Evolutionary conservation across 2,329 filamentous ascomycete genomes (phyloP).

Genomic region (Sporothrix brasiliensis): DNA sequence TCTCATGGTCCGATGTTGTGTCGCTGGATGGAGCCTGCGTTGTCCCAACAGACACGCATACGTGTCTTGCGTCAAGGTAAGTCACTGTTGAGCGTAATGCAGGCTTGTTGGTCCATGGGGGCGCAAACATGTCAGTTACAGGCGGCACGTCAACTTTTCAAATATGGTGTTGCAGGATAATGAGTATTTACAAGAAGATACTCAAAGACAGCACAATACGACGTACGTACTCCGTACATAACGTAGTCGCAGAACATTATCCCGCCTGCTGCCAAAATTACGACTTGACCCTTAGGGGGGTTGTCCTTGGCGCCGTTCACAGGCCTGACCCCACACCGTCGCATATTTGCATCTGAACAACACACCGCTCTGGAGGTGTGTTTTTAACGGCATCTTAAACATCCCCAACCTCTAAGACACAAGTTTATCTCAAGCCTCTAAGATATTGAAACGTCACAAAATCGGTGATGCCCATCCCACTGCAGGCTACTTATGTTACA

Average conservation of each 20-base stretch:
- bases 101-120: slow-evolving; percentile 14
- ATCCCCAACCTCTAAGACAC: too few species aligned
- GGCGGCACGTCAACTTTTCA: not conserved
- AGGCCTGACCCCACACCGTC: not conserved
- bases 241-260: not conserved
- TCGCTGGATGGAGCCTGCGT: not conserved
- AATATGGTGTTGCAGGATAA: not conserved
- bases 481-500: not conserved
- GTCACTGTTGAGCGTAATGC: slow-evolving; percentile 8
- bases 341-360: not conserved
- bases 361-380: not conserved
- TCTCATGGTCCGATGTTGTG: not conserved
- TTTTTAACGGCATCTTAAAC: not conserved
- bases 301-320: not conserved
- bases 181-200: too few species aligned
- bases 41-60: slow-evolving; percentile 10
- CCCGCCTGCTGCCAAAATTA: slow-evolving; percentile 26
- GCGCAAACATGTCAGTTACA: slow-evolving; percentile 18
- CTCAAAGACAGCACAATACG: not conserved
- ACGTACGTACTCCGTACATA: not conserved
- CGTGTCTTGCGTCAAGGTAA: slow-evolving; percentile 19
- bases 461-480: slow-evolving; percentile 5
- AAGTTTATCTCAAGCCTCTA: not conserved
- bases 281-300: not conserved
- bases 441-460: slow-evolving; percentile 3